phyloP scores from a whole-genome alignment of 2,329 filamentous ascomycete genomes.

The Aspergillus fijiensis region DNA sequence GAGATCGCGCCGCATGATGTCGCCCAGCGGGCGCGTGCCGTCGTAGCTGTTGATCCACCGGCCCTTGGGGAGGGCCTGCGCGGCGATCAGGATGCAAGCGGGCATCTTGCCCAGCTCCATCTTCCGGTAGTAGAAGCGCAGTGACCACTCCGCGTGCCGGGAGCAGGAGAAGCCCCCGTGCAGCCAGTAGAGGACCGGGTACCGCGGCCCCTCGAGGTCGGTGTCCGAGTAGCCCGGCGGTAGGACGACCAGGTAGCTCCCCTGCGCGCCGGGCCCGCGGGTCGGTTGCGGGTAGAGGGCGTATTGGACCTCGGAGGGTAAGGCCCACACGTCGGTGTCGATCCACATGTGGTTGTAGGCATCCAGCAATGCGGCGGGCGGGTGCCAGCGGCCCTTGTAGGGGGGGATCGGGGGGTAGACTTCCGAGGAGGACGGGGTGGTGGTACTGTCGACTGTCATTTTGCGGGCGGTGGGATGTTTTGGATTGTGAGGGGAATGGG shows the following conservation, averaged over 20 bases:
- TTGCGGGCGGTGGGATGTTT: too few species aligned
- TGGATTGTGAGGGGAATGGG: too few species aligned
- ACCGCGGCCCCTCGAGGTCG: background rate
- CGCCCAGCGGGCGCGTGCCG: background rate
- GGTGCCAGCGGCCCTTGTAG: too few species aligned
- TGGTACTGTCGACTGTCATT: too few species aligned
- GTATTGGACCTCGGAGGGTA: background rate
- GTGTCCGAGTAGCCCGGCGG: background rate
- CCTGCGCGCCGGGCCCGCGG: background rate
- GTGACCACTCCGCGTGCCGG: background rate
- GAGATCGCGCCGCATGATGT: background rate
- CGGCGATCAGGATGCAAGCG: too few species aligned
- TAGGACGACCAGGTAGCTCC: background rate
- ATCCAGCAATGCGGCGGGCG: background rate
- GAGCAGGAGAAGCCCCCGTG: background rate
- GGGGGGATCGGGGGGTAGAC: too few species aligned
- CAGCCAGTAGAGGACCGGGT: background rate
- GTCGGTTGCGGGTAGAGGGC: background rate
- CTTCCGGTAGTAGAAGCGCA: background rate
- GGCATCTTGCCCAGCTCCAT: background rate
- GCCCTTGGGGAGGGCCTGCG: too few species aligned
- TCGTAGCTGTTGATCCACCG: too few species aligned
- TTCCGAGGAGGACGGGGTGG: too few species aligned
- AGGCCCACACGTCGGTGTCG: background rate
- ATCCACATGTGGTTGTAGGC: constrained; percentile 4